phyloP scores from a whole-genome alignment of 768 basidiomycete genomes.

The Pleurotus pulmonarius region DNA sequence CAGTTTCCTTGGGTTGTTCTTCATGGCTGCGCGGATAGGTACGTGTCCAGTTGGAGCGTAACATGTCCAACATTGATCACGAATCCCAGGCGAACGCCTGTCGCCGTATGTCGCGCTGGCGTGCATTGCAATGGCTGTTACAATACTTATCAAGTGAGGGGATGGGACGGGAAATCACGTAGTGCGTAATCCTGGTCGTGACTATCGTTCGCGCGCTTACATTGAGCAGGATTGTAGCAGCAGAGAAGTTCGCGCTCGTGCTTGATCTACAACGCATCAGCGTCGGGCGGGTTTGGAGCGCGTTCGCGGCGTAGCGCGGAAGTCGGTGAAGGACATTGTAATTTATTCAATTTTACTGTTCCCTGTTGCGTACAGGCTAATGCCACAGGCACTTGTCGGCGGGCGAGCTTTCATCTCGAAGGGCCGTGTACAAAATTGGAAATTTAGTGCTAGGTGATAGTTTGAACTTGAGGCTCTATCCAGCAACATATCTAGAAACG shows the following conservation, averaged over 20 bases:
- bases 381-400: too few species aligned
- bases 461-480: too few species aligned
- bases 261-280: too few species aligned
- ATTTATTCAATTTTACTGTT: background rate
- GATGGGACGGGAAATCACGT: background rate
- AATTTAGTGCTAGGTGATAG: too few species aligned
- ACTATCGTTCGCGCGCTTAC: background rate
- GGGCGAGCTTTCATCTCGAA: too few species aligned
- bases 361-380: too few species aligned
- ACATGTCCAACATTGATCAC: background rate
- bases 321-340: background rate
- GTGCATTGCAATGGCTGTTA: constrained; percentile 84
- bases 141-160: constrained; percentile 10
- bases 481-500: too few species aligned
- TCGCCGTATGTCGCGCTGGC: constrained; percentile 95
- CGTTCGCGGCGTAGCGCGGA: too few species aligned
- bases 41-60: constrained; percentile 16
- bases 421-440: too few species aligned
- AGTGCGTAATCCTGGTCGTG: background rate
- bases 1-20: constrained; percentile 90
- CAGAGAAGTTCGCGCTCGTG: too few species aligned
- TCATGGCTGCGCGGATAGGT: constrained; percentile 97
- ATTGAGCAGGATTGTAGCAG: background rate
- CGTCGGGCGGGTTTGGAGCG: too few species aligned
- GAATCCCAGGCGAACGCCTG: constrained; percentile 75